These are phyloP conservation scores for Rhodotorula taiwanensis DNA, from an alignment of 768 basidiomycete species.

Conservation along the genomic window DNA sequence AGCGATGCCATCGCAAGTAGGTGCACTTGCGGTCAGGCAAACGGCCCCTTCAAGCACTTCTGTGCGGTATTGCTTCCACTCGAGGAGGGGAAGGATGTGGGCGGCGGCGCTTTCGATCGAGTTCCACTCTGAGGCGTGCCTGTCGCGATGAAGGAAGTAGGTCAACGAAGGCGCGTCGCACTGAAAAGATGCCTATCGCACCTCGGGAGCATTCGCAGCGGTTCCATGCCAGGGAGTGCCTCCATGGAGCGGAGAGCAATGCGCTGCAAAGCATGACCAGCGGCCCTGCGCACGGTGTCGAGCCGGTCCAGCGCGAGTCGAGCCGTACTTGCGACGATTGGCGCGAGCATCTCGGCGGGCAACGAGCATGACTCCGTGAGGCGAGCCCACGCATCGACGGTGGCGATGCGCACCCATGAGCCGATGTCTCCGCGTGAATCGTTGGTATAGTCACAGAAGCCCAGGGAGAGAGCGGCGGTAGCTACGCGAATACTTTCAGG, in stretches of 20 bases:
- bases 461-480: constrained; percentile 50
- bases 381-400: constrained; percentile 61
- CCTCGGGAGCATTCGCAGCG: no score
- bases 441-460: constrained; percentile 78
- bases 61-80: constrained; percentile 6
- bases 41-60: constrained; percentile 25
- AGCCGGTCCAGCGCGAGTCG: constrained; percentile 87
- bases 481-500: no score
- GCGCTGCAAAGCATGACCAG: constrained; percentile 55
- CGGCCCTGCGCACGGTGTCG: constrained; percentile 78
- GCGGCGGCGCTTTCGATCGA: constrained; percentile 19
- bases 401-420: constrained; percentile 83
- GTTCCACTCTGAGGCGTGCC: constrained; percentile 49
- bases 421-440: constrained; percentile 96
- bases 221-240: no score
- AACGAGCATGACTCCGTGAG: constrained; percentile 52
- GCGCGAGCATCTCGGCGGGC: constrained; percentile 50
- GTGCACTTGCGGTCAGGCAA: constrained; percentile 1
- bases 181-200: no score
- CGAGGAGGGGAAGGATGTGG: constrained; percentile 22
- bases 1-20: no score
- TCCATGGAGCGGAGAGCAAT: no score
- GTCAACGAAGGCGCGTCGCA: no score
- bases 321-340: constrained; percentile 58
- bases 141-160: no score